These are phyloP conservation scores for Thielaviopsis ethacetica DNA, from an alignment of 2,329 filamentous ascomycete genomes.

Conservation along the genomic window DNA sequence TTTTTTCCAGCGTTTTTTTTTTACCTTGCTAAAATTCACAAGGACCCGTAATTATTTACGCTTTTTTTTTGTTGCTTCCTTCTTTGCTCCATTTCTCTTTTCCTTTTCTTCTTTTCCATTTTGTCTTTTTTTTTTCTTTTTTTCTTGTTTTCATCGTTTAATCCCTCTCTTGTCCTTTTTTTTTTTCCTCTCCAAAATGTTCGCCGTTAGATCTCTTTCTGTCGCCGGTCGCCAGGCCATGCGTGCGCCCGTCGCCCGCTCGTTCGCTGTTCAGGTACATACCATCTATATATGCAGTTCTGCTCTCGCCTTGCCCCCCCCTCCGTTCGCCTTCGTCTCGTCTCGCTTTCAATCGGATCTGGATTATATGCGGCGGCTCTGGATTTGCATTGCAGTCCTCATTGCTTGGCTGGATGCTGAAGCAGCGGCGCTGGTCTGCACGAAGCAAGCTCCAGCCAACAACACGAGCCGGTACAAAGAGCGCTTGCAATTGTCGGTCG, in stretches of 20 bases:
- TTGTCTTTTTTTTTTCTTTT: slow-evolving; percentile 12
- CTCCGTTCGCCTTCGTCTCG: too few species aligned
- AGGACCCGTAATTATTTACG: not conserved
- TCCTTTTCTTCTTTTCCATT: slow-evolving; percentile 14
- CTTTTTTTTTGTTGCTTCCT: slow-evolving; percentile 5
- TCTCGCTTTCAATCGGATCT: too few species aligned
- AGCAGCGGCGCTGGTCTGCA: too few species aligned
- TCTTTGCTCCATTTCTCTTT: slow-evolving; percentile 6
- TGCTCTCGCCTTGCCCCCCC: slow-evolving; percentile 2
- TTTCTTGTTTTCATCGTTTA: slow-evolving; percentile 2
- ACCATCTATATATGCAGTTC: slow-evolving; percentile 5
- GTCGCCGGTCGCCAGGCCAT: slow-evolving; percentile 64
- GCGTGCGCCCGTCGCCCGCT: slow-evolving; percentile 43
- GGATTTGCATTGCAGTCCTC: too few species aligned
- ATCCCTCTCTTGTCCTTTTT: slow-evolving; percentile 11
- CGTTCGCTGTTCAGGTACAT: slow-evolving; percentile 38
- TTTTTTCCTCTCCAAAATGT: slow-evolving; percentile 42
- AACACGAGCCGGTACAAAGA: too few species aligned
- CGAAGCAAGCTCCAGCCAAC: too few species aligned
- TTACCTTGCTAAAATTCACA: not conserved
- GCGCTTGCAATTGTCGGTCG: too few species aligned
- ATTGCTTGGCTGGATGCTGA: too few species aligned
- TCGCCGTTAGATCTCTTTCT: slow-evolving; percentile 64
- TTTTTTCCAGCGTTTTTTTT: not conserved
- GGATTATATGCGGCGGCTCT: too few species aligned